Base-by-base conservation (phyloP, 768 basidiomycete species). In the Phanerodontia chrysosporium region DNA sequence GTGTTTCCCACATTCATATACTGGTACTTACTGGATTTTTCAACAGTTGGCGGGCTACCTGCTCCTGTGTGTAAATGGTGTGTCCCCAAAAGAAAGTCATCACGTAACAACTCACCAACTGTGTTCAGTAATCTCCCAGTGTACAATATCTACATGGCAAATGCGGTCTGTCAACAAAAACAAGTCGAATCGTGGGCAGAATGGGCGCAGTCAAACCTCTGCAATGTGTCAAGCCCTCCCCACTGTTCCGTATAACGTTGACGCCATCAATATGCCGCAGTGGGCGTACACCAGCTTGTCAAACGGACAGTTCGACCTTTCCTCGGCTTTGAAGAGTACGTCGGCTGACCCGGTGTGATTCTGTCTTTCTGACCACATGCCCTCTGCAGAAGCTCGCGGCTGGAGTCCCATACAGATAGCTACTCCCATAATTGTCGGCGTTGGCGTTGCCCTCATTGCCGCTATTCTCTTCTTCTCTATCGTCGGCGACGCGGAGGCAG, bases 351-450 rank as follows among this genome's bases (percentile, higher is more conserved):
- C 27, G 24, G n/a, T 48, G 24, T 10, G 35, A n/a, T n/a, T 16
- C 3, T 25, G 24, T 10, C 22, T 8, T 9, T 14, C 22, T 51
- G 49, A 49, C 36, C 16, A 21, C 29, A 21, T 35, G 8, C n/a
- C 18, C 9, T 42, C 16, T 29, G 22, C 27, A 55, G 46, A 52
- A 22, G 44, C 51, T 29, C 58, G 39, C 12, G 57, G 55, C 18
- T 67, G 66, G 66, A 48, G 53, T n/a, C 21, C 59, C 8, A 35
- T 71, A 8, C 75, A 77, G 51, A 74, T 76, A 49, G 70, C 67
- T 10, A 45, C 67, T 0, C 76, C 76, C 7, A 65, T 68, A 55
- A 67, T 75, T 44, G 71, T 74, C 10, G 76, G 72, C 28, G 64
- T 67, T 4, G 65, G 30, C 39, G 67, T 76, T 16, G 46, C 72